Conservation (phyloP, 2,329 filamentous ascomycete species). For the Fusarium annulatum region DNA sequence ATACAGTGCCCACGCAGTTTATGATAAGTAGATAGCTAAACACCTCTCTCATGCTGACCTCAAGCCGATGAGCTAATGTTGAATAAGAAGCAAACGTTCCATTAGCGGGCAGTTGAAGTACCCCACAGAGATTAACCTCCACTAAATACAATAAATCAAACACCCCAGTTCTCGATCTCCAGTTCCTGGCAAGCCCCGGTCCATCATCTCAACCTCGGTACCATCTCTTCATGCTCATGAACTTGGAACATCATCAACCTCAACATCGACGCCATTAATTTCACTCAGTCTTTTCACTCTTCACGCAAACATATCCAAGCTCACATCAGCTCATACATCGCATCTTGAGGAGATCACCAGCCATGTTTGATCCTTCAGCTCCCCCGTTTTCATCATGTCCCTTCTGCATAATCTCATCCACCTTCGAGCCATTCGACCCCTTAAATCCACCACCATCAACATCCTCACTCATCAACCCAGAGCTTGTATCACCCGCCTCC, state of each 20-base stretch:
- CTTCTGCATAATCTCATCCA: slow-evolving; percentile 69
- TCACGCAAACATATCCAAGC: not conserved
- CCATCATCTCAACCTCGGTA: slow-evolving; percentile 34
- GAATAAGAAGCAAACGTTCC: slow-evolving; percentile 6
- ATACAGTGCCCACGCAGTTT: not conserved
- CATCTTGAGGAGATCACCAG: not conserved
- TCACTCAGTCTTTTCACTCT: not conserved
- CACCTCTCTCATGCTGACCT: not conserved
- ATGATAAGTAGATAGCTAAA: not conserved
- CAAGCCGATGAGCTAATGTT: slow-evolving; percentile 1
- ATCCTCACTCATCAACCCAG: slow-evolving; percentile 45
- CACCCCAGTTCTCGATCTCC: slow-evolving; percentile 26
- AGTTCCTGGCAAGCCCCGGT: slow-evolving; percentile 19
- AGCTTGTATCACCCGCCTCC: slow-evolving; percentile 57
- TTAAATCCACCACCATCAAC: slow-evolving; percentile 54
- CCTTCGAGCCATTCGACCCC: slow-evolving; percentile 62
- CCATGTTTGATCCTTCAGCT: slow-evolving; percentile 53
- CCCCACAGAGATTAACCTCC: slow-evolving; percentile 30
- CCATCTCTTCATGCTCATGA: slow-evolving; percentile 21
- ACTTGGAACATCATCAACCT: slow-evolving; percentile 16
- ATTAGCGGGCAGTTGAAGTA: slow-evolving; percentile 21
- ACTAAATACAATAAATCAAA: slow-evolving; percentile 23
- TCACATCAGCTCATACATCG: not conserved
- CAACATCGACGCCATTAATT: not conserved
- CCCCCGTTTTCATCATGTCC: slow-evolving; percentile 61